phyloP scores from a whole-genome alignment of 2,329 filamentous ascomycete species.

The Aspergillus pseudoviridinutans region DNA sequence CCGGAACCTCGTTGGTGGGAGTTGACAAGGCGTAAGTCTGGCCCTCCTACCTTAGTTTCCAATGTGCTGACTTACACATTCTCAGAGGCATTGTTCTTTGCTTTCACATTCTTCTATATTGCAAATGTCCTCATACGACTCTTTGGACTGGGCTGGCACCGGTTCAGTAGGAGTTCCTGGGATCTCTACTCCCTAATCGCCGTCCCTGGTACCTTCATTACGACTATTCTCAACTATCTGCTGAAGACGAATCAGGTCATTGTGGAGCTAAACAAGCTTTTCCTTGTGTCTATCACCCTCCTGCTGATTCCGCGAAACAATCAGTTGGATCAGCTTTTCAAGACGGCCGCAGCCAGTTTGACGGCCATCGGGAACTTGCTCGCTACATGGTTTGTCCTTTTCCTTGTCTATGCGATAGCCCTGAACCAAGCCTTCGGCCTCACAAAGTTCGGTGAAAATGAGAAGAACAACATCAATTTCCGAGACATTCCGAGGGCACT shows the following conservation, averaged over 20 bases:
- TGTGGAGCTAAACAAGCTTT: conserved; percentile 84
- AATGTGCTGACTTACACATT: conserved; percentile 17
- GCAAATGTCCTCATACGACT: conserved; percentile 80
- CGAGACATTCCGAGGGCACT: conserved; percentile 89
- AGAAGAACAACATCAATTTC: conserved; percentile 81
- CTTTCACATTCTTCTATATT: conserved; percentile 77
- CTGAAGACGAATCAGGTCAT: conserved; percentile 56
- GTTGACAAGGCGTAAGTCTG: conserved; percentile 52
- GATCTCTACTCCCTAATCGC: conserved; percentile 82
- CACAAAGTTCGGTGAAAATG: conserved; percentile 74
- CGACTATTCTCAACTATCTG: conserved; percentile 70
- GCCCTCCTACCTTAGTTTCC: background rate
- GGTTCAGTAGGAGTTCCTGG: conserved; percentile 92
- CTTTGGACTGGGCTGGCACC: conserved; percentile 82
- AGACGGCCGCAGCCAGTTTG: conserved; percentile 92
- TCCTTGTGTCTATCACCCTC: conserved; percentile 83
- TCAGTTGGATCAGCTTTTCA: conserved; percentile 95
- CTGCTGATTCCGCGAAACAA: conserved; percentile 95
- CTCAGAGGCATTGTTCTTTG: conserved; percentile 69
- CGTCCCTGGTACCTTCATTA: conserved; percentile 75
- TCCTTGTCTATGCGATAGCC: conserved; percentile 93
- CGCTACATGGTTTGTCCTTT: conserved; percentile 95
- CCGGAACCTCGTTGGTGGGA: conserved; percentile 71
- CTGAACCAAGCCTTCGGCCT: conserved; percentile 94
- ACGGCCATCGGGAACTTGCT: conserved; percentile 86